Conservation (phyloP, 768 basidiomycete genomes). For the Lactarius quietus region DNA sequence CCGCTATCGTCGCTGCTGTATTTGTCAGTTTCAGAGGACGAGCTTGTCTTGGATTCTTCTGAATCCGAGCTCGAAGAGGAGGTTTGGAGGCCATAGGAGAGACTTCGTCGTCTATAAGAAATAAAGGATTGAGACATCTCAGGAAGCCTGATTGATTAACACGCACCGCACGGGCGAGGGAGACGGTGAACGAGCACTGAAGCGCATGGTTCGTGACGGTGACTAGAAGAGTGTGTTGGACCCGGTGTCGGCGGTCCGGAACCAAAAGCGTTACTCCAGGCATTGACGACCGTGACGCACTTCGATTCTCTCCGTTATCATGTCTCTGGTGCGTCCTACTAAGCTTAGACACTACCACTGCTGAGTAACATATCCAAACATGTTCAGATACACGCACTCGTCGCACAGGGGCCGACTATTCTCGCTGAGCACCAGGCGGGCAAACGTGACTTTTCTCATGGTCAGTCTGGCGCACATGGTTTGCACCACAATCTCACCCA, state of each 20-base stretch:
- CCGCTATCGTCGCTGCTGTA: conserved; percentile 11
- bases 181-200: conserved; percentile 22
- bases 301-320: neutral
- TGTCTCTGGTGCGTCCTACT: conserved; percentile 21
- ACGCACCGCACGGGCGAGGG: conserved; percentile 19
- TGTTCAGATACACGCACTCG: conserved; percentile 73
- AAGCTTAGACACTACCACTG: neutral
- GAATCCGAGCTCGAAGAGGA: conserved; percentile 15
- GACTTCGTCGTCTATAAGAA: conserved; percentile 17
- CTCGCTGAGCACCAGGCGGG: conserved; percentile 86
- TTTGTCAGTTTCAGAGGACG: conserved; percentile 15
- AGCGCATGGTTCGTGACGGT: conserved; percentile 9
- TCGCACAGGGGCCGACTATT: conserved; percentile 72
- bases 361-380: neutral
- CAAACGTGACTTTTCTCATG: conserved; percentile 85
- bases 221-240: neutral
- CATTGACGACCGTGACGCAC: neutral
- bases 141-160: neutral
- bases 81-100: conserved; percentile 20
- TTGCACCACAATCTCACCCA: neutral
- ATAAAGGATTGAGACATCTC: neutral
- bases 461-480: conserved; percentile 35
- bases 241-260: conserved; percentile 1
- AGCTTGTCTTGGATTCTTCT: conserved; percentile 1
- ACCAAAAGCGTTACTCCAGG: neutral